Conservation (phyloP, 441 rosid genomes). For the Gossypium lobatum region DNA sequence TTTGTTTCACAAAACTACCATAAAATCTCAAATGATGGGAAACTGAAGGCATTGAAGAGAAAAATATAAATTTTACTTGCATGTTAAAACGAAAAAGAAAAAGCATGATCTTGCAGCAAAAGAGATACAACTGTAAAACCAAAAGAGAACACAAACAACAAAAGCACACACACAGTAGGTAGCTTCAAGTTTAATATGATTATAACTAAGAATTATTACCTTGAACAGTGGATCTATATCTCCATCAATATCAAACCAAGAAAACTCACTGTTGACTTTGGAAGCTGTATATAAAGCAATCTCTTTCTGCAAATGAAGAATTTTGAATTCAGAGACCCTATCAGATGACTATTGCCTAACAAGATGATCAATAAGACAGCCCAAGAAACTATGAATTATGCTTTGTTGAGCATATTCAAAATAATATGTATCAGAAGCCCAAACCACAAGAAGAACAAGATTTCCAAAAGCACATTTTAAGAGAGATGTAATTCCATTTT, state of each 20-base stretch:
- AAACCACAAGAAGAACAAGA: background rate
- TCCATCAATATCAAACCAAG: constrained; percentile 92
- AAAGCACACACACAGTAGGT: background rate
- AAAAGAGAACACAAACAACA: background rate
- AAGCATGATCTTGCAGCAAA: background rate
- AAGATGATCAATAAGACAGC: constrained; percentile 1
- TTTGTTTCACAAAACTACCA: background rate
- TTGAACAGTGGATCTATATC: constrained; percentile 94
- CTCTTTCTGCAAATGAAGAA: constrained; percentile 73
- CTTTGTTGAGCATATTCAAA: background rate
- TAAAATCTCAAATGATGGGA: background rate
- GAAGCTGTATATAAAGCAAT: constrained; percentile 94
- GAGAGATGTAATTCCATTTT: background rate
- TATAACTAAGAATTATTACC: constrained; percentile 34
- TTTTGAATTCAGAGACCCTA: constrained; percentile 7
- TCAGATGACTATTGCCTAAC: background rate
- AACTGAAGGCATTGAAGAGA: background rate
- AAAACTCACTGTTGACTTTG: constrained; percentile 67
- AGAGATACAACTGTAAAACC: background rate
- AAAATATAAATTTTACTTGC: background rate
- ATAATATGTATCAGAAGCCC: background rate
- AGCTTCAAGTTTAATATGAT: background rate
- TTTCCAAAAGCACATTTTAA: background rate
- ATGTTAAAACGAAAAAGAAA: background rate
- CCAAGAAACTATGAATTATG: background rate